These are phyloP conservation scores for Ustilago tritici DNA, from an alignment of 1,284 basidiomycete genomes.

Conservation along the genomic window DNA sequence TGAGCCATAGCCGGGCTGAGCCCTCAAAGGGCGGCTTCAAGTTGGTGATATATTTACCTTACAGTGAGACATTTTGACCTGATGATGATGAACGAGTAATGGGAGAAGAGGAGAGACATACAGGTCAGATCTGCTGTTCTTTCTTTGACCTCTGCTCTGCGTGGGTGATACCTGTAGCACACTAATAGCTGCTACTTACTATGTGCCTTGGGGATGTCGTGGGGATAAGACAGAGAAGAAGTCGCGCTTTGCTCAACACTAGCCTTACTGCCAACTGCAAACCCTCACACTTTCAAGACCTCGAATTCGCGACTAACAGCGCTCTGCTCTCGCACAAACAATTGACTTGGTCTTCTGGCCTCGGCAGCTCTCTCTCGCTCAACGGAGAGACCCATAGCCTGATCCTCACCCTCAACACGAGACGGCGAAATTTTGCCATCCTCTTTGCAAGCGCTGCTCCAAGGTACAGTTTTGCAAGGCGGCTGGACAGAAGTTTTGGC, in stretches of 20 bases:
- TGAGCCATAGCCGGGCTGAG: constrained; percentile 31
- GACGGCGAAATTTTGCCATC: background rate
- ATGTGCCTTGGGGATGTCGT: constrained; percentile 53
- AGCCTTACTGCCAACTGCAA: constrained; percentile 14
- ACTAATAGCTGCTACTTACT: constrained; percentile 23
- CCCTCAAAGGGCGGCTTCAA: constrained; percentile 20
- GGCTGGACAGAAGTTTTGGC: background rate
- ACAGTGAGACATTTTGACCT: constrained; percentile 62
- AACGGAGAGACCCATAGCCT: background rate
- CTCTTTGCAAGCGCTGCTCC: background rate
- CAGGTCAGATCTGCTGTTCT: constrained; percentile 19
- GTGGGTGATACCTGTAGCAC: background rate
- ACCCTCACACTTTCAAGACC: constrained; percentile 6
- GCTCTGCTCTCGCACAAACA: background rate
- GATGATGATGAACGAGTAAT: constrained; percentile 25
- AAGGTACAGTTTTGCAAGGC: background rate
- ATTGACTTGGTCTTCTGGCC: background rate
- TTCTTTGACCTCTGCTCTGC: background rate
- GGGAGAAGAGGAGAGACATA: constrained; percentile 10
- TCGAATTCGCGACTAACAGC: background rate
- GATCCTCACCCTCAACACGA: background rate
- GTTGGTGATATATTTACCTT: constrained; percentile 52
- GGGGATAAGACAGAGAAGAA: constrained; percentile 28
- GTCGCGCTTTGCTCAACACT: constrained; percentile 11
- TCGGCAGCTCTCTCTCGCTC: background rate